Base-by-base conservation (phyloP, 1,284 basidiomycete species). In the Ceratobasidium sp. region DNA sequence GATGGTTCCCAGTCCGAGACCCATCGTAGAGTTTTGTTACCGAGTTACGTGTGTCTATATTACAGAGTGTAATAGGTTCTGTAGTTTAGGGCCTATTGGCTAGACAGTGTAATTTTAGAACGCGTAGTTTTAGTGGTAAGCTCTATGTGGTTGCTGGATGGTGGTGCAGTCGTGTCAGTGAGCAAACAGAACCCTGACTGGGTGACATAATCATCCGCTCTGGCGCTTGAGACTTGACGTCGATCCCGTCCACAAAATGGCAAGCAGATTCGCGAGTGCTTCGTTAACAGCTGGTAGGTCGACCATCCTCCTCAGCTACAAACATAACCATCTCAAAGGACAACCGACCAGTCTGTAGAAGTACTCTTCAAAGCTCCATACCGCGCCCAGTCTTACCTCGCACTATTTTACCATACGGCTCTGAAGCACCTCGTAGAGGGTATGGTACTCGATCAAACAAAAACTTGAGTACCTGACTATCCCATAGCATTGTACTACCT, bases 1-100 rank as follows among this genome's bases (percentile, higher is more conserved):
- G 79, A 94, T 87, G 17, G 88, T 89, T 60, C 92, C 92, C 68
- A 94, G 3, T 53, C 42, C 49, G 28, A 78, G 64, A 23, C n/a
- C 54, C 75, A 69, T 76, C 37, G 23, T 35, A 28, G 28, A 73
- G 6, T 11, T 15, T 20, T 64, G 39, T 23, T 47, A 23, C 33
- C 15, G 2, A 47, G 23, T 23, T 39, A 35, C 11, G 2, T 3
- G 35, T 8, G 39, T 47, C 2, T 28, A n/a, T 20, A 3, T 13
- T 42, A n/a, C 37, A 7, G 37, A 23, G 42, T 63, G n/a, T n/a
- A n/a, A 37, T 13, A 56, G 26, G 17, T 8, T 13, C 13, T 6
- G 39, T 42, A 13, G 39, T 45, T 13, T 45, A 13, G 42, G 17
- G 13, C 42, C 17, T 45, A 17, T 10, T n/a, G 51, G 20, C 28